Conservation (phyloP, 2,329 filamentous ascomycete species). For the Aureobasidium musti region DNA sequence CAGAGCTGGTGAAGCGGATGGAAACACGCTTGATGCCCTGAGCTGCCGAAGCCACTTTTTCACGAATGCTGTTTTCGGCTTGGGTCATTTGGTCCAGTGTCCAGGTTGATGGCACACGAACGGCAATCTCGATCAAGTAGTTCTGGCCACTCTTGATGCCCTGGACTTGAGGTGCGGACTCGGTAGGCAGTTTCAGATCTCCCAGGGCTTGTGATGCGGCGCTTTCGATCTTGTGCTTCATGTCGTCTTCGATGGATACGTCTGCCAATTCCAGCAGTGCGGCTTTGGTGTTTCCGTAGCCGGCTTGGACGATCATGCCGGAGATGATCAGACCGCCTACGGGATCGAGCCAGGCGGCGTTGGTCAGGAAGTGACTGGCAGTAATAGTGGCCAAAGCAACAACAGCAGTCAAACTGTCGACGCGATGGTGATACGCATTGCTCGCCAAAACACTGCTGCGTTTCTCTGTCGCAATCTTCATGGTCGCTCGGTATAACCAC, state of each 20-base stretch:
- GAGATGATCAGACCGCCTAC: slow-evolving; percentile 92
- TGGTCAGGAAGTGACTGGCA: slow-evolving; percentile 80
- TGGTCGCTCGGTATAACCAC: slow-evolving; percentile 95
- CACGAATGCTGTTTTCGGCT: slow-evolving; percentile 73
- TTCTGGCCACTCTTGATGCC: slow-evolving; percentile 97
- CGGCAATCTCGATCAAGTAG: slow-evolving; percentile 86
- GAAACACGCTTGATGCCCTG: slow-evolving; percentile 81
- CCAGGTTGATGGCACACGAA: slow-evolving; percentile 76
- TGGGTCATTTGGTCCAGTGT: slow-evolving; percentile 68
- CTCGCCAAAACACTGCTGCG: slow-evolving; percentile 95
- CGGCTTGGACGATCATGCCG: slow-evolving; percentile 87
- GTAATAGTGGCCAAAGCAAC: slow-evolving; percentile 88
- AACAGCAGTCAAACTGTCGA: slow-evolving; percentile 93
- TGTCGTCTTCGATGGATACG: slow-evolving; percentile 79
- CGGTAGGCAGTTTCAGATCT: slow-evolving; percentile 34
- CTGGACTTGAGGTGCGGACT: slow-evolving; percentile 53
- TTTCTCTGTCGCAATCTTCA: slow-evolving; percentile 92
- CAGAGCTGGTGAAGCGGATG: slow-evolving; percentile 76
- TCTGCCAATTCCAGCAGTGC: slow-evolving; percentile 90
- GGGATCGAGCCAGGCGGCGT: slow-evolving; percentile 90
- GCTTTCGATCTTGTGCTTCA: slow-evolving; percentile 70
- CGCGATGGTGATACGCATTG: slow-evolving; percentile 93
- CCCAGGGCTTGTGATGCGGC: slow-evolving; percentile 62
- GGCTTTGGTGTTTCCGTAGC: slow-evolving; percentile 78
- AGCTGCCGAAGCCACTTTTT: slow-evolving; percentile 72